Base-by-base conservation (phyloP, 1,284 basidiomycete species). In the Cutaneotrichosporon mucoides region DNA sequence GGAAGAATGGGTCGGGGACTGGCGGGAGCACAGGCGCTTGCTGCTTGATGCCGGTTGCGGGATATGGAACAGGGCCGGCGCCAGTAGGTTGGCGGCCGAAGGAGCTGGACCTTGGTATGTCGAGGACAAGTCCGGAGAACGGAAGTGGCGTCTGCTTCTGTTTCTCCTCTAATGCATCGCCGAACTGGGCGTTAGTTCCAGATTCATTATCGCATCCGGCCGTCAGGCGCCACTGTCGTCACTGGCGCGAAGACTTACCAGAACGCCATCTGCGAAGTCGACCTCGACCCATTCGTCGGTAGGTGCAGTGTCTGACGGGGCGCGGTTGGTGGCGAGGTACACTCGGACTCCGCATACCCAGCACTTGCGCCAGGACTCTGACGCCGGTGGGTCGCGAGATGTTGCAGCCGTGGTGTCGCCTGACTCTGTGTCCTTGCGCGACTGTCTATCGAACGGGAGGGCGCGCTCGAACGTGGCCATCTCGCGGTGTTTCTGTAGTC, bases 1-100 rank as follows among this genome's bases (percentile, higher is more conserved):
- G 66, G 75, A 79, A 80, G 73, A 77, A 76, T 44, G 73, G 76
- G 52, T 77, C 77, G 13, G 69, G 71, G 10, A 74, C 60, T 3
- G 68, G 68, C 0, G 75, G 69, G 42, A 73, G 59, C 40, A 63
- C 52, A 24, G 53, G 35, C 42, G 61, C 24, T 10, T 41, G 24
- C 24, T 12, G n/a, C 41, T 37, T 36, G 24, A 24, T 37, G 5
- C 45, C 45, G 24, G 54, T 41, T 24, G 41, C 37, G 11, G 61
- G 54, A 37, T 62, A 60, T 43, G 59, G 50, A 37, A 52, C 68
- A 55, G 67, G 68, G 46, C 68, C 70, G 33, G 50, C 45, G 6
- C 44, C 47, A 9, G 45, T 11, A 9, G 61, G 65, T 10, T 61
- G 63, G n/a, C 66, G 55, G 5, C 57, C 65, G 45, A 66, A 65